Evolutionary conservation across 371 early-diverging fungal genomes (phyloP), one percentile per base, ranked within the genome.

Genomic region (Rhizoclosmatium hyalinum): DNA sequence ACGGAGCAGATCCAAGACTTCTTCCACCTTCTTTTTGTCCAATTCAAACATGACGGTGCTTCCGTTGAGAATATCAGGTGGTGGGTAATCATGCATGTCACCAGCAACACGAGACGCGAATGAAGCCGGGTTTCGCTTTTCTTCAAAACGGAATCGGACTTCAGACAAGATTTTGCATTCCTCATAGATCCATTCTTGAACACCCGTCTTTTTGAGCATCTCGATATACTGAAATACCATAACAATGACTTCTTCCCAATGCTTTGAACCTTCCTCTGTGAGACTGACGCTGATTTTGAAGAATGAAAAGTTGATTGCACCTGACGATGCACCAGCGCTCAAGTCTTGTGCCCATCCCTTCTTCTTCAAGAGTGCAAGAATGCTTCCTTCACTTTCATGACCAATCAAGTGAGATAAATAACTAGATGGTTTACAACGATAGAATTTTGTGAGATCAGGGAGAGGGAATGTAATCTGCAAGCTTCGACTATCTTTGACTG

Each of bases 211-310:
- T 45, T 87, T 85, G 32, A 97, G 80, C 85, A 97, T 85, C 32
- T 91, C 81, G 68, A 97, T 92, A 78, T 96, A 98, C 79, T 93
- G 92, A 81, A 97, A 98, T 21, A 96, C 81, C 54, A 90, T 85
- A 6, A 82, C 72, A 32, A 96, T 84, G 3, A 97, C 91, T 45
- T 95, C 93, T 61, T 93, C 87, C 68, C 90, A 91, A 60, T 91
- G 84, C 21, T 81, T 91, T 90, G 93, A 82, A 6, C 98, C 98
- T 56, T 91, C 86, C 77, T 91, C 91, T 3, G 97, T 97, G 72
- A 98, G 84, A 66, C 91, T 91, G 5, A 95, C 83, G 4, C 87
- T 81, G 68, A 97, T 88, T 67, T 89, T 90, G 87, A 96, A 93
- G 77, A 94, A 93, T 21, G 87, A 92, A 82, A 94, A 95, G 47